phyloP scores from a whole-genome alignment of 2,329 filamentous ascomycete genomes.

The Clonostachys byssicola region DNA sequence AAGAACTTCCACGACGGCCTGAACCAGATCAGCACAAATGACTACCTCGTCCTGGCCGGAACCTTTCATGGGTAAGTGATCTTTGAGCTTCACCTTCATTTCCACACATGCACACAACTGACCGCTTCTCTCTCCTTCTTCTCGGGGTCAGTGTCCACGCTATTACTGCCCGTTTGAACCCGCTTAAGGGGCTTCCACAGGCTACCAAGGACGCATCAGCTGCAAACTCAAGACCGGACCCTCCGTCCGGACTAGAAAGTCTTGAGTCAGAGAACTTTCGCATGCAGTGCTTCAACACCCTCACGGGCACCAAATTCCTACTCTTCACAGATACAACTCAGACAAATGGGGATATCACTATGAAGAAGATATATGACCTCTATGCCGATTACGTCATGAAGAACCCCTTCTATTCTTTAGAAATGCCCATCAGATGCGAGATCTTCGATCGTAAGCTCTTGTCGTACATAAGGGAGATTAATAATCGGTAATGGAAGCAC shows the following conservation, averaged over 20 bases:
- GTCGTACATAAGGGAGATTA: conserved; percentile 73
- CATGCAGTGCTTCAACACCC: conserved; percentile 90
- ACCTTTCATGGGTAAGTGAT: conserved; percentile 86
- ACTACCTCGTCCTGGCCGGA: conserved; percentile 93
- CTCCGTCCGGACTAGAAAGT: conserved; percentile 79
- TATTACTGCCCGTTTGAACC: conserved; percentile 61
- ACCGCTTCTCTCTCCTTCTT: conserved; percentile 1
- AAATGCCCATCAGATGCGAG: conserved; percentile 96
- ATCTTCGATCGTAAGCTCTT: conserved; percentile 85
- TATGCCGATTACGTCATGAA: conserved; percentile 99
- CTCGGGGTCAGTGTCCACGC: conserved; percentile 53
- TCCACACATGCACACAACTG: background rate
- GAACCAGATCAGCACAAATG: conserved; percentile 87
- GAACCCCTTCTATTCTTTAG: conserved; percentile 96
- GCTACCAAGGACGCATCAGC: conserved; percentile 5
- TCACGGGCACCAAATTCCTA: conserved; percentile 93
- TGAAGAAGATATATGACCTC: conserved; percentile 85
- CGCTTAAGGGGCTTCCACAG: conserved; percentile 39
- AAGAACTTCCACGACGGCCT: conserved; percentile 86
- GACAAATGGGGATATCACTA: conserved; percentile 78
- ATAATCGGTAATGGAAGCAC: conserved; percentile 40
- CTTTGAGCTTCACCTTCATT: conserved; percentile 5
- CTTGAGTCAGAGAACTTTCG: conserved; percentile 93
- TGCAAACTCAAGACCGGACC: conserved; percentile 47
- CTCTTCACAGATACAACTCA: conserved; percentile 90